Base-by-base conservation (phyloP, 345 rosid genomes). In the Trapa bicornis region DNA sequence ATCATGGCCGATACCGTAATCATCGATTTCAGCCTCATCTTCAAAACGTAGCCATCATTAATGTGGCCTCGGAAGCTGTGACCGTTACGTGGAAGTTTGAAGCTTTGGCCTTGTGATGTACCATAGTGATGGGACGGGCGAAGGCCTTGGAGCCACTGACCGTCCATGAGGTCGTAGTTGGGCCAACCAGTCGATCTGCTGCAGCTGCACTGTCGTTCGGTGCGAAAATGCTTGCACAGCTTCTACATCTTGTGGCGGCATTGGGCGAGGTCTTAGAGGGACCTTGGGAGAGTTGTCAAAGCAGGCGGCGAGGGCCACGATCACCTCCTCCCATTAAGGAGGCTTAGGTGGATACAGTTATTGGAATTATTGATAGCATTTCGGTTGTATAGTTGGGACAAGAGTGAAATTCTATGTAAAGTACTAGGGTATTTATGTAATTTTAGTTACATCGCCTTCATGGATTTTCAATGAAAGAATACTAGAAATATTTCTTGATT, bases 181-280 rank as follows among this genome's bases (percentile, higher is more conserved):
- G 78, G 88, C 93, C 96, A 92, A n/a, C 82, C 70, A 39, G 71
- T 58, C 0, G 65, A 61, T 14, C 80, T 76, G 43, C 68, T 70
- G 13, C 52, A 6, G 75, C 72, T 33, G 60, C 80, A 79, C 43
- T 84, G 83, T 39, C 73, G 75, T 77, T 86, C 91, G 1, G 86
- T 64, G 71, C 88, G 81, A 82, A 80, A 81, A 54, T 88, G 83
- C 50, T 83, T 78, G 41, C 93, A 89, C 73, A 91, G 80, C 83
- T 88, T 91, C 84, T 91, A 93, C 81, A 91, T 91, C 87, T 89
- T 84, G 81, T 85, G 96, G 58, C 89, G 82, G 77, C 91, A 89
- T 80, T 88, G 93, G 57, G 81, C 70, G 53, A 88, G 60, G 96
- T 71, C 68, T 86, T 81, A 36, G 78, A 66, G 38, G 38, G 33